Evolutionary conservation across 495 filamentous ascomycete species (phyloP).

Genomic region (Stereocaulon alpinum): DNA sequence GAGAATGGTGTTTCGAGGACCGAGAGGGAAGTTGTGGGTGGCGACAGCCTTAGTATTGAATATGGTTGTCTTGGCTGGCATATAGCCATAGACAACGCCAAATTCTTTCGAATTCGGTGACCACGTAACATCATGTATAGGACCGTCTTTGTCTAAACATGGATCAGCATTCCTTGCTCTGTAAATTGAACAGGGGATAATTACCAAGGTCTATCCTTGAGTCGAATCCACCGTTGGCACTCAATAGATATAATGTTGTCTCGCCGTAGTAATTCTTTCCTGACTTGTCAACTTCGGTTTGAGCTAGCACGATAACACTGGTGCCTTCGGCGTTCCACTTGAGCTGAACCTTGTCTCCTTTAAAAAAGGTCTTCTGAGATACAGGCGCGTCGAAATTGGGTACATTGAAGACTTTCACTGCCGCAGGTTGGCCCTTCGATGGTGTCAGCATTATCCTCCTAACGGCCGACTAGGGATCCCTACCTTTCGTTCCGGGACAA

Average conservation of each 20-base stretch:
- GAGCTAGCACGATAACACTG: constrained; percentile 85
- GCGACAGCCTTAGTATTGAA: constrained; percentile 80
- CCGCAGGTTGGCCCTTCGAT: constrained; percentile 70
- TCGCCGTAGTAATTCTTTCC: constrained; percentile 99
- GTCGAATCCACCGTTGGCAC: constrained; percentile 83
- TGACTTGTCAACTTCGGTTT: constrained; percentile 95
- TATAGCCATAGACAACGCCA: constrained; percentile 92
- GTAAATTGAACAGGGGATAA: constrained; percentile 18
- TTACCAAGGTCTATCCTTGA: constrained; percentile 72
- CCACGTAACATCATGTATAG: constrained; percentile 98
- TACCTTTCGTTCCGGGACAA: constrained; percentile 91
- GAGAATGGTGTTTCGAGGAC: constrained; percentile 83
- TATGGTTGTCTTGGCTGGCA: constrained; percentile 94
- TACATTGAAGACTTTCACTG: constrained; percentile 89
- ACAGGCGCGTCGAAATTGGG: constrained; percentile 69
- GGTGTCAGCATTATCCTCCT: constrained; percentile 1
- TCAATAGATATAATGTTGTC: constrained; percentile 92
- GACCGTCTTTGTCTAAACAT: constrained; percentile 78
- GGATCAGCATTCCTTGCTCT: not conserved
- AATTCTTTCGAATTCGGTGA: constrained; percentile 94
- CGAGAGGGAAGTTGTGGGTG: constrained; percentile 71
- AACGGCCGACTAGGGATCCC: not conserved
- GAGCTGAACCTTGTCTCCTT: constrained; percentile 94
- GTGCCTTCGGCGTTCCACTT: constrained; percentile 94
- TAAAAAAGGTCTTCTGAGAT: constrained; percentile 98